Percentiles rank a stretch among this genome's conserved stretches.
Evolutionary conservation across 2,329 filamentous ascomycete species (phyloP).

Genomic region (Alternaria rosae): DNA sequence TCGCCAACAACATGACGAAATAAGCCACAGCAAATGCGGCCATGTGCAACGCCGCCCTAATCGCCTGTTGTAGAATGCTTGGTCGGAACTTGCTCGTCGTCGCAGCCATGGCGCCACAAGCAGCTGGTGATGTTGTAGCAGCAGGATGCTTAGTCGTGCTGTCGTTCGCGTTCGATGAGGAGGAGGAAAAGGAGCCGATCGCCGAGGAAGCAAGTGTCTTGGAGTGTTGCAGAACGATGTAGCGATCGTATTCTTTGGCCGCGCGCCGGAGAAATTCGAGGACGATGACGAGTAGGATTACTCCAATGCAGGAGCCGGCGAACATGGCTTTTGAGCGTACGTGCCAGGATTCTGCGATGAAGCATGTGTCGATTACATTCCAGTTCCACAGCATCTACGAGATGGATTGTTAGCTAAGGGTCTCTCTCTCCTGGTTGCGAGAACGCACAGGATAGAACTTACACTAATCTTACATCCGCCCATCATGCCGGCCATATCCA

Average conservation of each 20-base stretch:
- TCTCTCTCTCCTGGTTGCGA: background rate
- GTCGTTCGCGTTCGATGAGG: slow-evolving; percentile 15
- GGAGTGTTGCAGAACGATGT: slow-evolving; percentile 64
- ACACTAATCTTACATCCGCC: slow-evolving; percentile 45
- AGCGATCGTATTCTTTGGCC: slow-evolving; percentile 77
- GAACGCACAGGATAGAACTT: background rate
- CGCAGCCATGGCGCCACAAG: background rate
- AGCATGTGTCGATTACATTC: slow-evolving; percentile 75
- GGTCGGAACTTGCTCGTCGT: slow-evolving; percentile 55
- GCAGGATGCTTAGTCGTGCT: slow-evolving; percentile 21
- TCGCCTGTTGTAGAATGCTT: slow-evolving; percentile 69
- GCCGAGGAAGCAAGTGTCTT: slow-evolving; percentile 19
- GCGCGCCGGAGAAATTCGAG: slow-evolving; percentile 77
- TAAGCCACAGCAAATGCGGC: slow-evolving; percentile 79
- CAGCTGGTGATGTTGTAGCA: slow-evolving; percentile 4
- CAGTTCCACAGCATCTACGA: slow-evolving; percentile 78
- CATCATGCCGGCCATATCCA: slow-evolving; percentile 33
- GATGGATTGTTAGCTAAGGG: background rate
- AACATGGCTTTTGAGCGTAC: slow-evolving; percentile 75
- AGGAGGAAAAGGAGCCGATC: slow-evolving; percentile 20
- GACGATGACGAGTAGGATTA: slow-evolving; percentile 73
- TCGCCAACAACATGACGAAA: slow-evolving; percentile 76
- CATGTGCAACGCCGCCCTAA: slow-evolving; percentile 75
- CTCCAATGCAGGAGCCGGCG: slow-evolving; percentile 81
- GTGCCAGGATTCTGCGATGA: slow-evolving; percentile 75